Conservation (phyloP, 192 early-diverging fungal species). For the Chytriomyces hyalinus region DNA sequence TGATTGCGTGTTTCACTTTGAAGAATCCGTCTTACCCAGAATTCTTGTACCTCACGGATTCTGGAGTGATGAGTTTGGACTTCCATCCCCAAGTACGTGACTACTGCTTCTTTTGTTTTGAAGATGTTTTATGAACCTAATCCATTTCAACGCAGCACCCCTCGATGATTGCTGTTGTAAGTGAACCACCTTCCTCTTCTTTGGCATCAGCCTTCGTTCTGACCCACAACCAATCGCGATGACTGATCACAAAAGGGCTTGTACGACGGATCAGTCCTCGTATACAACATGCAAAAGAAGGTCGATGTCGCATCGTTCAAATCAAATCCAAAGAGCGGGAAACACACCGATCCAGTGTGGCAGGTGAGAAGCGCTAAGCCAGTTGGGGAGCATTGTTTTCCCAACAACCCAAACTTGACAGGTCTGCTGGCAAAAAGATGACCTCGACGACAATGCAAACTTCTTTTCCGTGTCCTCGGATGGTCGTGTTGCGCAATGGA, state of each 20-base stretch:
- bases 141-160: constrained; percentile 52
- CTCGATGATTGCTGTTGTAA: constrained; percentile 61
- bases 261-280: constrained; percentile 64
- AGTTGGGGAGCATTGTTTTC: neutral
- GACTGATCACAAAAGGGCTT: constrained; percentile 40
- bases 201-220: too few species aligned
- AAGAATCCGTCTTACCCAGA: constrained; percentile 70
- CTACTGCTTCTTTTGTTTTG: neutral
- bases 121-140: neutral
- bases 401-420: constrained; percentile 13
- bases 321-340: constrained; percentile 48
- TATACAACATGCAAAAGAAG: constrained; percentile 66
- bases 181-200: neutral
- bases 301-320: constrained; percentile 56
- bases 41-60: constrained; percentile 59
- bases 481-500: constrained; percentile 66
- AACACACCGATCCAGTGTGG: constrained; percentile 72
- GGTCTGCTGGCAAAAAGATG: constrained; percentile 70
- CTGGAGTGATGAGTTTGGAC: constrained; percentile 65
- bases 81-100: constrained; percentile 60
- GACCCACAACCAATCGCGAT: neutral
- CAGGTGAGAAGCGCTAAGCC: constrained; percentile 41
- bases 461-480: constrained; percentile 69
- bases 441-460: constrained; percentile 66
- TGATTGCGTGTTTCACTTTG: constrained; percentile 66